Base-by-base conservation (phyloP, 2,329 filamentous ascomycete genomes). In the Xylariaceae sp. region DNA sequence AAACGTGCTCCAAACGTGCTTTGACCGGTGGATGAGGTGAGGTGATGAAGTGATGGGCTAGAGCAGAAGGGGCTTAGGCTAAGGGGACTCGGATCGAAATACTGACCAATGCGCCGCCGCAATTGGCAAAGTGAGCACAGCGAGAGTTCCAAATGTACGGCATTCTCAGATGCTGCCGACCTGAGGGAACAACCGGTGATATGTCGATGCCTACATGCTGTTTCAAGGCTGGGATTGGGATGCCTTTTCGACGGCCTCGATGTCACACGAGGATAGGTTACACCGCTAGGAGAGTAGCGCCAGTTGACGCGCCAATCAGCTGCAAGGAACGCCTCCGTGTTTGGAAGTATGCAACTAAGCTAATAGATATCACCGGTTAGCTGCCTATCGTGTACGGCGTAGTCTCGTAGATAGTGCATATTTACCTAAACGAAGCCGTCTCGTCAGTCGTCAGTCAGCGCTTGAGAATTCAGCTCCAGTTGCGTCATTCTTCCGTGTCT, bases 21-120 rank as follows among this genome's bases (percentile, higher is more conserved):
- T 53, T 15, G 57, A 45, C 56, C 52, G 58, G 63, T 65, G 59
- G 63, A 64, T 63, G 62, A 63, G 59, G 62, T 60, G 59, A 49
- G 51, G 49, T 49, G 39, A 29, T 15, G 5, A 19, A 3, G 15
- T 16, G 32, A 13, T 15, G 40, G 22, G 18, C 15, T 37, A 18
- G 22, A 8, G 34, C 36, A 16, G 37, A 45, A 18, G 22, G 19
- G 32, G 32, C 6, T 34, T 34, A 34, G 32, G 13, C 13, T 4
- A 26, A 34, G 32, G 32, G 8, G 26, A 26, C 26, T 26, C 26
- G 26, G 8, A 26, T 34, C 30, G 9, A 34, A 34, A 12, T 9
- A 34, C 26, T 8, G 26, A 26, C 26, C 26, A 26, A 26, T 26
- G 26, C 8, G 26, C 8, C 26, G 26, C 26, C 26, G 8, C 26